A percentile compares a stretch with the other conserved stretches of the same genome.
Evolutionary conservation across 352 stramenopile species (phyloP).

Genomic region (Globisporangium nunn): DNA sequence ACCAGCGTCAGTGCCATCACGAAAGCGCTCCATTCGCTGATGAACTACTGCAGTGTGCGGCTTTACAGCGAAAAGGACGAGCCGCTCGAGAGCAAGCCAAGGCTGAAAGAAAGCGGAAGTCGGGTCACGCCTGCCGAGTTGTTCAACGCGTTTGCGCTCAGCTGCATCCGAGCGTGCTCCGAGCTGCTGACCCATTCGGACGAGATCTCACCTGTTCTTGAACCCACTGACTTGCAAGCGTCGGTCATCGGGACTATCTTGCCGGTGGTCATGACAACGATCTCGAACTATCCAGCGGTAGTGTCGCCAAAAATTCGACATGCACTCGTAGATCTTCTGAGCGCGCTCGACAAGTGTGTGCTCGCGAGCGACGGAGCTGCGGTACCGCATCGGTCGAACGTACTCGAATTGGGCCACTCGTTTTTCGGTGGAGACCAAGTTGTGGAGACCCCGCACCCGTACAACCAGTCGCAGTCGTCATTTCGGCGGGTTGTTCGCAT

Average conservation of each 20-base stretch:
- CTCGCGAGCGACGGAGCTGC: not conserved
- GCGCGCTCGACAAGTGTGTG: constrained; percentile 17
- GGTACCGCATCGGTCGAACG: not conserved
- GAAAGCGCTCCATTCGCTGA: constrained; percentile 32
- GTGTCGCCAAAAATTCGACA: constrained; percentile 22
- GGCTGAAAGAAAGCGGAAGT: constrained; percentile 4
- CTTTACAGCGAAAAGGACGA: constrained; percentile 26
- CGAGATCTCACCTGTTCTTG: not conserved
- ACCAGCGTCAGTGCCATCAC: constrained; percentile 20
- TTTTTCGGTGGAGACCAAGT: constrained; percentile 39
- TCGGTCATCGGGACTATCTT: constrained; percentile 41
- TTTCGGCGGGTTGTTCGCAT: constrained; percentile 55
- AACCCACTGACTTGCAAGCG: constrained; percentile 10
- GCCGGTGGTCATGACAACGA: constrained; percentile 33
- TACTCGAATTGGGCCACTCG: constrained; percentile 6
- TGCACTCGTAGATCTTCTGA: constrained; percentile 22
- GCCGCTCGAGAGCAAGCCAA: constrained; percentile 12
- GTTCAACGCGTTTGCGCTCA: constrained; percentile 37
- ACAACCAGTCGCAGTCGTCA: constrained; percentile 46
- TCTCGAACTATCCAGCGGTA: constrained; percentile 30
- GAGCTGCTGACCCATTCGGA: constrained; percentile 17
- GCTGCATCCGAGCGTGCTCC: constrained; percentile 28
- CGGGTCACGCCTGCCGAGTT: constrained; percentile 12
- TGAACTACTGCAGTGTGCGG: constrained; percentile 40
- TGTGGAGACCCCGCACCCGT: constrained; percentile 63